Conservation (phyloP, 2,329 filamentous ascomycete species). For the Diplodia scrobiculata region DNA sequence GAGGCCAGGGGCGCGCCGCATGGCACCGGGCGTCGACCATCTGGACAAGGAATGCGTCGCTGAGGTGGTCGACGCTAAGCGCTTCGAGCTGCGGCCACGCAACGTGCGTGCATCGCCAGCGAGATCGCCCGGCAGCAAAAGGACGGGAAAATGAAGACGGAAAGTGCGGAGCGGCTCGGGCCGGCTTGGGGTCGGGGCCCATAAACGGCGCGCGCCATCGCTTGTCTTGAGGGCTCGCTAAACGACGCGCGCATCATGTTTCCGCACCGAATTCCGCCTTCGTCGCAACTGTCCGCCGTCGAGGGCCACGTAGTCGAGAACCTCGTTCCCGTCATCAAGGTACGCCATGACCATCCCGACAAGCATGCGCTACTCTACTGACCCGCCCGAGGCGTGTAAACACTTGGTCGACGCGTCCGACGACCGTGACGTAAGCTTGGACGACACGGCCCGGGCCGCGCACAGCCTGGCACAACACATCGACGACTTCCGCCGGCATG, state of each 20-base stretch:
- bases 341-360: not conserved
- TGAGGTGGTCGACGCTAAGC: not conserved
- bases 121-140: too few species aligned
- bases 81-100: not conserved
- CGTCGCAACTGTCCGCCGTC: not conserved
- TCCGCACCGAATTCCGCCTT: not conserved
- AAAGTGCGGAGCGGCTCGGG: not conserved
- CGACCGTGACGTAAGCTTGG: not conserved
- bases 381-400: not conserved
- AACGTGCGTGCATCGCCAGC: too few species aligned
- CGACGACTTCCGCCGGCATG: not conserved
- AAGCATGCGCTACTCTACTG: not conserved
- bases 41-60: not conserved
- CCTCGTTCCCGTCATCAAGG: not conserved
- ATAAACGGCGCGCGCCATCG: not conserved
- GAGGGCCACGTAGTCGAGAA: not conserved
- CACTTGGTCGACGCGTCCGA: not conserved
- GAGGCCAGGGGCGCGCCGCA: too few species aligned
- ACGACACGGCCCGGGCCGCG: not conserved
- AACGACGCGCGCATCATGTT: not conserved
- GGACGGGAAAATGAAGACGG: too few species aligned
- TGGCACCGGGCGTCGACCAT: not conserved
- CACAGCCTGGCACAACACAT: not conserved
- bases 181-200: not conserved
- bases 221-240: not conserved